Conservation (phyloP, 2,329 filamentous ascomycete genomes). For the Verticillium klebahnii region DNA sequence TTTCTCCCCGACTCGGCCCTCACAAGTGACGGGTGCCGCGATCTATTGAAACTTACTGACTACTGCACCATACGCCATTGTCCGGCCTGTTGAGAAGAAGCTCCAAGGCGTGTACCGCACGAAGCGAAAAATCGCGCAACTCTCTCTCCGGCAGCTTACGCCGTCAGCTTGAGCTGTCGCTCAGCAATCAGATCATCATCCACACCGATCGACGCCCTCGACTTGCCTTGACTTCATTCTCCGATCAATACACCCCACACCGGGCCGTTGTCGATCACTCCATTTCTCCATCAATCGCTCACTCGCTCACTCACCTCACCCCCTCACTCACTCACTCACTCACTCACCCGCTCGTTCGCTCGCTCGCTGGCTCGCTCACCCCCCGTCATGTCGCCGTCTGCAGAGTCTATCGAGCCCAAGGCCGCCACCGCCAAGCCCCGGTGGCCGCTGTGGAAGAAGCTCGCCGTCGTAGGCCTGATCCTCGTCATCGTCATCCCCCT, state of each 20-base stretch:
- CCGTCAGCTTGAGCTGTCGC: not conserved
- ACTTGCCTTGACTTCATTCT: not conserved
- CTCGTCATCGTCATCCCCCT: slow-evolving; percentile 32
- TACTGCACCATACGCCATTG: not conserved
- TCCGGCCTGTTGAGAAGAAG: not conserved
- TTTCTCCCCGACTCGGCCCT: not conserved
- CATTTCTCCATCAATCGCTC: not conserved
- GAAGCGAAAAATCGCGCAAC: not conserved
- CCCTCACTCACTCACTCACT: not conserved
- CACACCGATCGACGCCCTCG: not conserved
- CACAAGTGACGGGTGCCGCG: not conserved
- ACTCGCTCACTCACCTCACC: not conserved
- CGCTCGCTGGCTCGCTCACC: not conserved
- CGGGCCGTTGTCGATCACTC: not conserved
- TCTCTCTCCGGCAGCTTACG: not conserved
- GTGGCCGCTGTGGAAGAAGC: slow-evolving; percentile 18
- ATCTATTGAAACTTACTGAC: not conserved
- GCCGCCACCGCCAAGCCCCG: not conserved
- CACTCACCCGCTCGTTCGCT: not conserved
- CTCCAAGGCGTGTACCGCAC: not conserved
- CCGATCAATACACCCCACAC: not conserved
- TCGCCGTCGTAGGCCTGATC: slow-evolving; percentile 18
- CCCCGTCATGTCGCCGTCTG: not conserved
- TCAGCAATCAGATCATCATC: not conserved
- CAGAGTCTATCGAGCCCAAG: not conserved